phyloP scores from a whole-genome alignment of 306 rosid genomes.

The Casuarina glauca region DNA sequence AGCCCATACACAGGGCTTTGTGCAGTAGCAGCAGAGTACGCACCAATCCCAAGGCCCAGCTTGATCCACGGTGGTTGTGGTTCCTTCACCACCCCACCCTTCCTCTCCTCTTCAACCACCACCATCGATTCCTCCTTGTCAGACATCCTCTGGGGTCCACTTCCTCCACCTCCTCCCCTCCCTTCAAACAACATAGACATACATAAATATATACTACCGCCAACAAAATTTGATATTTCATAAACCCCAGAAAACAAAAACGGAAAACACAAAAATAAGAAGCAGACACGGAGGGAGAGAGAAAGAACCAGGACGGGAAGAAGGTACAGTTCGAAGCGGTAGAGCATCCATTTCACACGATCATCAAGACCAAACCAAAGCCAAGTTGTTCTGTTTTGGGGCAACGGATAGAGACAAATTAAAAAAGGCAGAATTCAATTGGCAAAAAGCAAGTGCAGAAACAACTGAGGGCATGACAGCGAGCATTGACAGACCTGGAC shows the following conservation, averaged over 20 bases:
- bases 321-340: slow-evolving; percentile 7
- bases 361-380: neutral
- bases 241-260: neutral
- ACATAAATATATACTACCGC: neutral
- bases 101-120: slow-evolving; percentile 24
- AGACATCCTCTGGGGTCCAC: slow-evolving; percentile 41
- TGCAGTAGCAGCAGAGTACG: slow-evolving; percentile 25
- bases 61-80: slow-evolving; percentile 29
- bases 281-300: neutral
- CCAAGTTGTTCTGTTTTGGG: neutral
- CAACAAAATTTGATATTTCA: neutral
- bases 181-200: slow-evolving; percentile 17
- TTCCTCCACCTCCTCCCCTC: slow-evolving; percentile 19
- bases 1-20: slow-evolving; percentile 17
- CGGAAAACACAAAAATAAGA: neutral
- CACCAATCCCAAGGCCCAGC: slow-evolving; percentile 42
- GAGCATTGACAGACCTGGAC: neutral
- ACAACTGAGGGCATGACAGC: slow-evolving; percentile 5
- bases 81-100: slow-evolving; percentile 23
- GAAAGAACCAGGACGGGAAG: neutral
- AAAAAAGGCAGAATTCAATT: neutral
- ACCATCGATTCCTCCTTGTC: slow-evolving; percentile 32
- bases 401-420: neutral
- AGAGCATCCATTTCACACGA: slow-evolving; percentile 18
- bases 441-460: slow-evolving; percentile 4